phyloP scores from a whole-genome alignment of 495 filamentous ascomycete genomes.

The Penicillium verhagenii region DNA sequence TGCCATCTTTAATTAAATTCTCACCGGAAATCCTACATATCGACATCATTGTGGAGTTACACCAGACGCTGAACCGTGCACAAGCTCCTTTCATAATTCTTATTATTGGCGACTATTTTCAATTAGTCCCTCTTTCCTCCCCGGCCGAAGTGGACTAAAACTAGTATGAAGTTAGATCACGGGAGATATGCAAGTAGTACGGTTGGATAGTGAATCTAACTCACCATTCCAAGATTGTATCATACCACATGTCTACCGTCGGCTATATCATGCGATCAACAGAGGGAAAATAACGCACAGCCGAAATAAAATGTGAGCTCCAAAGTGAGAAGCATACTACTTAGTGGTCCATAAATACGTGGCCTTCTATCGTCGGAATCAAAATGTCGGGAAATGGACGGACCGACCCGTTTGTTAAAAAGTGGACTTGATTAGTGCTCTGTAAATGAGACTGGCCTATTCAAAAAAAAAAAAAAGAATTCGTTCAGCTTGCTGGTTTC shows the following conservation, averaged over 20 bases:
- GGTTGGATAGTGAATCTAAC: neutral
- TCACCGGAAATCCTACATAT: neutral
- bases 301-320: no score
- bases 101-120: no score
- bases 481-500: no score
- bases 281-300: neutral
- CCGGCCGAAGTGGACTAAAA: neutral
- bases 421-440: no score
- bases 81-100: neutral
- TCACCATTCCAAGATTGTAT: neutral
- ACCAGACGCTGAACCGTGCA: neutral
- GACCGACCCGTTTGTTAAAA: conserved; percentile 34
- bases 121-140: no score
- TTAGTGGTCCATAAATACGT: no score
- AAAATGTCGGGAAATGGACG: neutral
- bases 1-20: neutral
- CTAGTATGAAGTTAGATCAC: neutral
- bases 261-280: neutral
- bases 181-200: neutral
- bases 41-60: conserved; percentile 1
- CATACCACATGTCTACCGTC: neutral
- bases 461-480: no score
- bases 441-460: no score
- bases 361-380: neutral
- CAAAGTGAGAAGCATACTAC: no score